These are phyloP conservation scores for Torulaspora franciscae DNA, from an alignment of 805 yeast species.

Conservation along the genomic window DNA sequence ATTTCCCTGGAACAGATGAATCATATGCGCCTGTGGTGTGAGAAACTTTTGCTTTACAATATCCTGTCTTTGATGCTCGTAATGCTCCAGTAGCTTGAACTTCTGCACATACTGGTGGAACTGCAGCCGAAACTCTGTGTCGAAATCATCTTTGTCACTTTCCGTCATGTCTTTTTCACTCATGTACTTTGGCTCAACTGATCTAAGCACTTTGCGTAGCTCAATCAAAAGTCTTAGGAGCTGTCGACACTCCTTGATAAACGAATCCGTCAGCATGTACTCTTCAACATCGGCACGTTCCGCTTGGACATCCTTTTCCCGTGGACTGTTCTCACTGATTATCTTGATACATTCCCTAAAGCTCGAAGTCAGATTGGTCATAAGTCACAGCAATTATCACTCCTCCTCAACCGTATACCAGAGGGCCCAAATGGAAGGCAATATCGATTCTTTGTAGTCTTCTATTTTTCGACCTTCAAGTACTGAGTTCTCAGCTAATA, in stretches of 20 bases:
- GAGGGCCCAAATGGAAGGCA: too few species aligned
- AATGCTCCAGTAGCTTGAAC: slow-evolving; percentile 45
- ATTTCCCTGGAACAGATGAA: slow-evolving; percentile 30
- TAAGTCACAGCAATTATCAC: neutral
- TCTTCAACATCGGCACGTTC: slow-evolving; percentile 1
- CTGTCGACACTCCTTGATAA: slow-evolving; percentile 30
- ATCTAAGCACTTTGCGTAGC: slow-evolving; percentile 25
- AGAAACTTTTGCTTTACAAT: slow-evolving; percentile 24
- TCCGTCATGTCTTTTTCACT: slow-evolving; percentile 35
- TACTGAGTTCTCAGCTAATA: too few species aligned
- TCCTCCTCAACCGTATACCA: neutral
- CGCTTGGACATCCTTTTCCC: neutral
- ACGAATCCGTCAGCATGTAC: slow-evolving; percentile 26
- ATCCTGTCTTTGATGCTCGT: slow-evolving; percentile 45
- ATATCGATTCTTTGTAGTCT: neutral
- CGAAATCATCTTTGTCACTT: slow-evolving; percentile 51
- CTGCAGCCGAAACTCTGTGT: slow-evolving; percentile 49
- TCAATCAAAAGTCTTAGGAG: slow-evolving; percentile 31
- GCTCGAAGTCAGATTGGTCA: slow-evolving; percentile 31
- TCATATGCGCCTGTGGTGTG: slow-evolving; percentile 20
- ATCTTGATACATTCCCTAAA: slow-evolving; percentile 29
- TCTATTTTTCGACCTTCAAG: too few species aligned
- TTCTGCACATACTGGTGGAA: slow-evolving; percentile 49
- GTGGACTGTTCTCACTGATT: slow-evolving; percentile 19
- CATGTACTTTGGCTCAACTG: slow-evolving; percentile 31